Evolutionary conservation across 345 rosid species (phyloP).

Genomic region (Physaria fendleri): DNA sequence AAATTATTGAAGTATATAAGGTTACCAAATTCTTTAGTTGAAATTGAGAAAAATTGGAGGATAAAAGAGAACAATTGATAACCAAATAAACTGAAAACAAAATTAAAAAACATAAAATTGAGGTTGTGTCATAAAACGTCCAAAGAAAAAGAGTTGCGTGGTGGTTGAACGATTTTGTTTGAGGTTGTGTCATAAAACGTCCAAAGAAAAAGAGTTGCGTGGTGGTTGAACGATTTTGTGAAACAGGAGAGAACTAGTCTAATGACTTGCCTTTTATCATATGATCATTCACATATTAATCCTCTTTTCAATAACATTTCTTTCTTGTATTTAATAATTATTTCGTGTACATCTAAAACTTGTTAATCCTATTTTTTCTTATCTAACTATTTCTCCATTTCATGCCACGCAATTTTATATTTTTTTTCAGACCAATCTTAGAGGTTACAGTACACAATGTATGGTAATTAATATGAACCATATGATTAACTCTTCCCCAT

Average conservation of each 20-base stretch:
- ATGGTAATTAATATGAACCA: neutral
- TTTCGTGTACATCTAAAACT: constrained; percentile 21
- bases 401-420: constrained; percentile 16
- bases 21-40: neutral
- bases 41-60: neutral
- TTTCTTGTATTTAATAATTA: neutral
- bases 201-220: constrained; percentile 47
- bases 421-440: constrained; percentile 7
- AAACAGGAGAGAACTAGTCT: constrained; percentile 18
- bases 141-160: constrained; percentile 50
- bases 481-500: neutral
- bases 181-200: constrained; percentile 55
- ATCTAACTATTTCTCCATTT: constrained; percentile 14
- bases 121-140: constrained; percentile 54
- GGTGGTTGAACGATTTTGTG: constrained; percentile 72
- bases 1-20: neutral
- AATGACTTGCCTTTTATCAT: constrained; percentile 26
- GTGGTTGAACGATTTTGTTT: too few relatives aligned
- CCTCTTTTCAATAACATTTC: constrained; percentile 11
- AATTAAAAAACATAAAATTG: constrained; percentile 26
- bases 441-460: neutral
- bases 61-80: constrained; percentile 11
- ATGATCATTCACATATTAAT: constrained; percentile 17
- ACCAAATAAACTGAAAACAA: constrained; percentile 4
- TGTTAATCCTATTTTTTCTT: constrained; percentile 16